Percentiles rank a stretch among this genome's conserved stretches.
Evolutionary conservation across 2,329 filamentous ascomycete species (phyloP).

Genomic region (Penicillium italicum): DNA sequence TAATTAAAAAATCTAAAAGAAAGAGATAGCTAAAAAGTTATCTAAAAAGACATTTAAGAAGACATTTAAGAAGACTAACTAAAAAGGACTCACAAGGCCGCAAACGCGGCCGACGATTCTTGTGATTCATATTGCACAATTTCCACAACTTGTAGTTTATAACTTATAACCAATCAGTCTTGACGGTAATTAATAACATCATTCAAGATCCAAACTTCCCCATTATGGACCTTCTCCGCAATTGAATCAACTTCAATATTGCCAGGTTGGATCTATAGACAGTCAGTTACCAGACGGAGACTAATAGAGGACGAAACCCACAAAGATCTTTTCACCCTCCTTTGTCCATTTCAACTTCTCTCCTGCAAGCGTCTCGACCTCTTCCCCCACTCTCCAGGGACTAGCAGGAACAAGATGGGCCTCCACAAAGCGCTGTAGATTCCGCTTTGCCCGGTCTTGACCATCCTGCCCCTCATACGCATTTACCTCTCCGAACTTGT

Average conservation of each 20-base stretch:
- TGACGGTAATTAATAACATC: slow-evolving; percentile 54
- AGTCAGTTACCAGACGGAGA: background rate
- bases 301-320: slow-evolving; percentile 43
- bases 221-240: slow-evolving; percentile 75
- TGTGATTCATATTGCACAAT: background rate
- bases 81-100: too few relatives aligned
- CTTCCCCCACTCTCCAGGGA: slow-evolving; percentile 70
- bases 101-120: too few relatives aligned
- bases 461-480: slow-evolving; percentile 75
- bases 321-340: slow-evolving; percentile 59
- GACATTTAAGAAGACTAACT: too few relatives aligned
- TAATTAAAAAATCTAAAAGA: too few relatives aligned
- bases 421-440: slow-evolving; percentile 77
- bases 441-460: slow-evolving; percentile 69
- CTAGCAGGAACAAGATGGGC: slow-evolving; percentile 72
- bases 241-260: slow-evolving; percentile 72
- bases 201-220: slow-evolving; percentile 77
- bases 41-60: too few relatives aligned
- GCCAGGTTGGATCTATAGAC: slow-evolving; percentile 60
- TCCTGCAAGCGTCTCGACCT: slow-evolving; percentile 64
- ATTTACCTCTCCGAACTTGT: slow-evolving; percentile 55
- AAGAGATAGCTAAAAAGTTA: too few relatives aligned
- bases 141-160: slow-evolving; percentile 7
- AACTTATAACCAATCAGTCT: slow-evolving; percentile 9
- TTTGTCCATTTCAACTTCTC: slow-evolving; percentile 79